A percentile compares a stretch with the other conserved stretches of the same genome.
These are phyloP conservation scores for Trichoderma sp. DNA, from an alignment of 2,329 filamentous ascomycete species.

Conservation along the genomic window DNA sequence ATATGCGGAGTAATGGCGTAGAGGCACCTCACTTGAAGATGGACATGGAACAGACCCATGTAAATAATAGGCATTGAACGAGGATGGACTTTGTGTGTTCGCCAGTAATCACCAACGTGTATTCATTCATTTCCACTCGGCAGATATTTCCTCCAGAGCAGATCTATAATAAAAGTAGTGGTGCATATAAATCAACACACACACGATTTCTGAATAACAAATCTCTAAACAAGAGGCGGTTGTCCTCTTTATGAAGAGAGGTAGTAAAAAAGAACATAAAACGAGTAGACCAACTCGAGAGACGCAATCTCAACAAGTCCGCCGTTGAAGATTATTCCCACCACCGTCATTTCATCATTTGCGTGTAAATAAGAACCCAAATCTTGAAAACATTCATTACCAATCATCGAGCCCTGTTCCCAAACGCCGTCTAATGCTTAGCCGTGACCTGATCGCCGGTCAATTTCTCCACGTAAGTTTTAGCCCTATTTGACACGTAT, in stretches of 20 bases:
- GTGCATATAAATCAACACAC: background rate
- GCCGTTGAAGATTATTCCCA: background rate
- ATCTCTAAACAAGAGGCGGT: background rate
- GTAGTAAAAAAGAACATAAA: background rate
- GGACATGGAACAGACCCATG: background rate
- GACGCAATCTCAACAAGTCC: background rate
- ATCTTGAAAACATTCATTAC: slow-evolving; percentile 15
- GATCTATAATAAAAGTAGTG: slow-evolving; percentile 8
- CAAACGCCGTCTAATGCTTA: slow-evolving; percentile 59
- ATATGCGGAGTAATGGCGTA: background rate
- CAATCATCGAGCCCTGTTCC: slow-evolving; percentile 17
- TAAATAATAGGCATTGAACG: background rate
- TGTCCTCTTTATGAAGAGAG: background rate
- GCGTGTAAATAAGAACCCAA: slow-evolving; percentile 15
- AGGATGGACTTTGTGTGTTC: background rate
- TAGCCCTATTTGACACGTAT: slow-evolving; percentile 49
- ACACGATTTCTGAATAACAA: slow-evolving; percentile 1
- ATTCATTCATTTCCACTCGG: background rate
- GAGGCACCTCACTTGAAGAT: background rate
- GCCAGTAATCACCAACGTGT: background rate
- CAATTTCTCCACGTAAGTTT: slow-evolving; percentile 64
- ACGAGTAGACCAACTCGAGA: background rate
- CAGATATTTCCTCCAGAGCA: background rate
- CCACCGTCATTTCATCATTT: slow-evolving; percentile 1
- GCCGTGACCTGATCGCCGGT: slow-evolving; percentile 63